Evolutionary conservation across 768 basidiomycete species (phyloP), one percentile per base, ranked within the genome.

Genomic region (Phylloporus sp.): DNA sequence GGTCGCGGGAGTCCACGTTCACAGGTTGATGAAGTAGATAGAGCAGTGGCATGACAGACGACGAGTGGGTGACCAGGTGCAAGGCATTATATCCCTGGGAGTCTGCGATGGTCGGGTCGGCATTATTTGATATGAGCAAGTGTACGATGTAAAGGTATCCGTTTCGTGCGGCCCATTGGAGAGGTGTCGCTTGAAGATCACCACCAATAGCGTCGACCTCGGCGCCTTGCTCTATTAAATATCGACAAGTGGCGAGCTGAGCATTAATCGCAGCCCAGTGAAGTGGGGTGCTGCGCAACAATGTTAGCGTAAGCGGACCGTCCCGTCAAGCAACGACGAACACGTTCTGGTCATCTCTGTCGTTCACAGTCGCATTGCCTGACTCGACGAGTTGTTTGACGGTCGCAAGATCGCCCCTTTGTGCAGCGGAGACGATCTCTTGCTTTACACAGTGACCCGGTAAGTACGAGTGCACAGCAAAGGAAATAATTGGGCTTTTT

Each of bases 231-330:
- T 93, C 90, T 28, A 99, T 72, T 15, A 99, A 74, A 55, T 84
- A 88, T 27, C 86, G 79, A 67, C 92, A 96, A 21, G 87, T 84
- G 1, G 82, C 75, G n/a, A 95, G 72, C 61, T 97, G 92, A 4
- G 92, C 93, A 58, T 97, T 97, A 62, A 98, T 97, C 1, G 94
- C 86, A 8, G 96, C 94, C 96, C 96, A 99, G 62, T 99, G 96
- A 2, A 99, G 78, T 2, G 96, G 86, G 0, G 94, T 95, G 52
- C 65, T 66, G 33, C 8, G 40, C 10, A 27, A 39, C 36, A 42
- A 17, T 17, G 21, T 63, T 38, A 50, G 52, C 33, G 18, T 47
- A 21, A 48, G 37, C n/a, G 15, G 28, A 27, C 18, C 2, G 15
- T 40, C 31, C 18, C 22, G 29, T n/a, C 5, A 47, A 44, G 26